These are phyloP conservation scores for Trametes sp. DNA, from an alignment of 1,284 basidiomycete genomes.

Conservation along the genomic window DNA sequence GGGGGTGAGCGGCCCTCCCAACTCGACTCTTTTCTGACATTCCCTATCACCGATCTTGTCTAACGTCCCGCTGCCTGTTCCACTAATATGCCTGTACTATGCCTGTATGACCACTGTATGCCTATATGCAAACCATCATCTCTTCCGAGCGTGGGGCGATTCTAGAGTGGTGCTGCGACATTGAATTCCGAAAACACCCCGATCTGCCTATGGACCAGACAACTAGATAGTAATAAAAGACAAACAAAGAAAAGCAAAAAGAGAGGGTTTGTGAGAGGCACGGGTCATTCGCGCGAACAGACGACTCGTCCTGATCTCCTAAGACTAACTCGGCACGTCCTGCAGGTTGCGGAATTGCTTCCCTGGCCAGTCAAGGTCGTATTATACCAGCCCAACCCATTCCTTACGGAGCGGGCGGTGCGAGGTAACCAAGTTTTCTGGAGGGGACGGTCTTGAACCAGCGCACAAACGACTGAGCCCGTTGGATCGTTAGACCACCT, in stretches of 20 bases:
- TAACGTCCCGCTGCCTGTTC: neutral
- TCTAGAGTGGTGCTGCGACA: too few species aligned
- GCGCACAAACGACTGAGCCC: conserved; percentile 72
- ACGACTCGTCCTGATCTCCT: conserved; percentile 83
- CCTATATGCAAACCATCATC: neutral
- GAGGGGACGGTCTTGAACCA: conserved; percentile 90
- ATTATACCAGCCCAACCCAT: conserved; percentile 78
- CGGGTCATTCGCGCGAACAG: conserved; percentile 79
- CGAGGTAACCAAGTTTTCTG: conserved; percentile 87
- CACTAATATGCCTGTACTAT: conserved; percentile 4
- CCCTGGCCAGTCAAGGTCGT: conserved; percentile 81
- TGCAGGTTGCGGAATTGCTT: conserved; percentile 89
- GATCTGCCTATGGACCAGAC: too few species aligned
- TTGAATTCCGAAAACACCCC: too few species aligned
- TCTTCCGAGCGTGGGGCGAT: too few species aligned
- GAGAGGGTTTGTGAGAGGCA: conserved; percentile 80
- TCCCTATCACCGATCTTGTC: neutral
- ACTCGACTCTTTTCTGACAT: too few species aligned
- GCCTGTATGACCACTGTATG: conserved; percentile 4
- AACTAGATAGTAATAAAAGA: too few species aligned
- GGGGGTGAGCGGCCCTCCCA: too few species aligned
- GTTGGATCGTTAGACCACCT: conserved; percentile 67
- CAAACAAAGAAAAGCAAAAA: conserved; percentile 25
- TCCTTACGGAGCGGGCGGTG: conserved; percentile 64
- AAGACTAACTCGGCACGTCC: conserved; percentile 88